A percentile compares a stretch with the other conserved stretches of the same genome.
These are phyloP conservation scores for Cladosporium sp. DNA, from an alignment of 2,329 filamentous ascomycete genomes.

Conservation along the genomic window DNA sequence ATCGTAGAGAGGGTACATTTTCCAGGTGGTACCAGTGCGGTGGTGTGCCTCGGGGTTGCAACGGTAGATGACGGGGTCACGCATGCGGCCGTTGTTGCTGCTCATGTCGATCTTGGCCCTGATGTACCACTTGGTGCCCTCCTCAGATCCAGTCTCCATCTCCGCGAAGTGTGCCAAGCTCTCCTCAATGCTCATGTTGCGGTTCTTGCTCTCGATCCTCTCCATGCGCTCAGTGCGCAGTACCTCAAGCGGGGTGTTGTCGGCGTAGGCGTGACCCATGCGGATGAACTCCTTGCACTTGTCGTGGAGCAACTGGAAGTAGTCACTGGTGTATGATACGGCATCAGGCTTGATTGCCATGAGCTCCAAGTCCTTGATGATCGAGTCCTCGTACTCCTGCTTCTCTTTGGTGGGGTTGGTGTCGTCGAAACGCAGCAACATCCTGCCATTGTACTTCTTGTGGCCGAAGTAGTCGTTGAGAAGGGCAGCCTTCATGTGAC, in stretches of 20 bases:
- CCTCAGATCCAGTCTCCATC: slow-evolving; percentile 83
- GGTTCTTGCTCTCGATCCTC: slow-evolving; percentile 76
- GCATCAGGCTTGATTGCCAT: slow-evolving; percentile 90
- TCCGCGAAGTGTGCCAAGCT: slow-evolving; percentile 83
- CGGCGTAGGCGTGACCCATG: slow-evolving; percentile 85
- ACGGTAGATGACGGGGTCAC: slow-evolving; percentile 96
- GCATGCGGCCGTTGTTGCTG: slow-evolving; percentile 91
- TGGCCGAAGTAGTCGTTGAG: slow-evolving; percentile 97
- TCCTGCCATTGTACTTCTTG: slow-evolving; percentile 84
- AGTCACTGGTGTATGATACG: slow-evolving; percentile 89
- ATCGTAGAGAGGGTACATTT: slow-evolving; percentile 86
- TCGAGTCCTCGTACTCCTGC: slow-evolving; percentile 91
- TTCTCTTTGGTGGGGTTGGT: slow-evolving; percentile 98
- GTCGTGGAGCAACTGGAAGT: slow-evolving; percentile 90
- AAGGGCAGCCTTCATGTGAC: slow-evolving; percentile 89
- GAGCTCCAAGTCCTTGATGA: slow-evolving; percentile 84
- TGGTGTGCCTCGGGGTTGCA: slow-evolving; percentile 77
- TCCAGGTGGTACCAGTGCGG: slow-evolving; percentile 76
- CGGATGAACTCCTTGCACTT: slow-evolving; percentile 82
- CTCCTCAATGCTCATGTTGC: slow-evolving; percentile 77
- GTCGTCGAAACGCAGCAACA: slow-evolving; percentile 92
- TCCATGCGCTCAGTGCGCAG: slow-evolving; percentile 85
- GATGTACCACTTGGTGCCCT: slow-evolving; percentile 85
- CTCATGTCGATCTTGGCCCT: slow-evolving; percentile 91
- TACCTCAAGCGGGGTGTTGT: slow-evolving; percentile 86